Base-by-base conservation (phyloP, 2,329 filamentous ascomycete genomes). In the Calonectria pseudoreteaudii region DNA sequence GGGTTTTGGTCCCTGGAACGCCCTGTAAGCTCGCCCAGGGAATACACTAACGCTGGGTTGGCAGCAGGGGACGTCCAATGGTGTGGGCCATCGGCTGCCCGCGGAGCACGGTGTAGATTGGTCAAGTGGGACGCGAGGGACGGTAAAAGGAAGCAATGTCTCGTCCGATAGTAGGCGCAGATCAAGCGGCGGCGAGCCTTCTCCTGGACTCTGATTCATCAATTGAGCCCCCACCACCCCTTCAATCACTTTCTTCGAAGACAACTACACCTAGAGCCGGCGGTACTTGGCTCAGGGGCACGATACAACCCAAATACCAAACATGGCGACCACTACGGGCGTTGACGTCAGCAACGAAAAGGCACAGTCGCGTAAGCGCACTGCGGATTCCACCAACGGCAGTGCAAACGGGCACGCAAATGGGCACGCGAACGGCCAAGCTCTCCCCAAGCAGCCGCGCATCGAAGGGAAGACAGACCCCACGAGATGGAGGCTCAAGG, bases 401-500 rank as follows among this genome's bases (percentile, higher is more conserved):
- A 72, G 72, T 84, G 85, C 41, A 90, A 90, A 78, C 85, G 78
- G 78, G n/a, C 76, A 68, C 13, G 78, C 80, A 83, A 82, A 84
- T 52, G 77, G 78, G 18, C 73, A 72, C 85, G 85, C 41, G 90
- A 90, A 78, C 85, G 78, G 78, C 23, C 76, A 68, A 20, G 78
- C 80, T 41, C 85, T 81, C 72, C 84, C 86, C 41, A 90, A 90
- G 77, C 86, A 84, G 64, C 87, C 87, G 38, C 87, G 83, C 74
- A 83, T 91, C 62, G 85, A 85, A 58, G 86, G 88, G 49, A 91
- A 90, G 81, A 98, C 95, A 6, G 96, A 99, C 84, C 91, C 91
- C 77, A 90, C 91, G 10, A 90, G 94, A 84, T 99, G 97, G 97
- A 91, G 97, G 75, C 86, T 98, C 82, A 90, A 92, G 74, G 93